Conservation (phyloP, 306 rosid genomes). For the Cucurbita maxima region DNA sequence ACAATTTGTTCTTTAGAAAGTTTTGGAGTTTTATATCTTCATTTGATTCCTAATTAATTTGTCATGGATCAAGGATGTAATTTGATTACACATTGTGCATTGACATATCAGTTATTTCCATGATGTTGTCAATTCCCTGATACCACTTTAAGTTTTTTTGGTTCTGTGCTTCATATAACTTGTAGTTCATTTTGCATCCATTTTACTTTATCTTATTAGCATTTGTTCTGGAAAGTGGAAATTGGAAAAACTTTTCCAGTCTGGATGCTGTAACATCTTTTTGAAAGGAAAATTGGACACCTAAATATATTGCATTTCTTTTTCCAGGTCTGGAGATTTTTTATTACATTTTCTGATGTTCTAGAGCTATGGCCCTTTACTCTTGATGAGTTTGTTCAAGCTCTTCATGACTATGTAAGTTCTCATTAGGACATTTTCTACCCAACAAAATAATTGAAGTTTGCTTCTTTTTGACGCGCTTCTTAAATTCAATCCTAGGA, state of each 20-base stretch:
- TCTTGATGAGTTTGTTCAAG: conserved; percentile 88
- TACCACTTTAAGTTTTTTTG: not conserved
- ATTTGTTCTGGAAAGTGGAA: not conserved
- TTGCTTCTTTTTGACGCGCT: conserved; percentile 4
- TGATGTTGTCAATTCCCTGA: not conserved
- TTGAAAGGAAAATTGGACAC: not conserved
- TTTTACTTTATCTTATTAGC: not conserved
- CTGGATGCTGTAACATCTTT: conserved; percentile 2
- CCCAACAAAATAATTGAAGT: not conserved
- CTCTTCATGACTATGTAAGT: conserved; percentile 92
- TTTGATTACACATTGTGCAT: not conserved
- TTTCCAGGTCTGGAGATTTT: conserved; percentile 88
- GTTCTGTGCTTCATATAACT: not conserved
- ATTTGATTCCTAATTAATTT: not conserved
- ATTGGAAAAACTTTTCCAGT: not conserved
- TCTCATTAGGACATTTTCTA: conserved; percentile 7
- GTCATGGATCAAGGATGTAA: not conserved
- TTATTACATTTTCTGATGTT: conserved; percentile 85
- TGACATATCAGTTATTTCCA: not conserved
- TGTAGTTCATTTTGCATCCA: not conserved
- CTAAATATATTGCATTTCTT: not conserved
- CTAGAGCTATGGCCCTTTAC: conserved; percentile 96
- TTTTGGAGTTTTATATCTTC: not conserved
- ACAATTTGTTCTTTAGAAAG: not conserved
- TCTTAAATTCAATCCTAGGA: conserved; percentile 45